phyloP scores from a whole-genome alignment of 2,329 filamentous ascomycete genomes.

The Talaromyces sp. region DNA sequence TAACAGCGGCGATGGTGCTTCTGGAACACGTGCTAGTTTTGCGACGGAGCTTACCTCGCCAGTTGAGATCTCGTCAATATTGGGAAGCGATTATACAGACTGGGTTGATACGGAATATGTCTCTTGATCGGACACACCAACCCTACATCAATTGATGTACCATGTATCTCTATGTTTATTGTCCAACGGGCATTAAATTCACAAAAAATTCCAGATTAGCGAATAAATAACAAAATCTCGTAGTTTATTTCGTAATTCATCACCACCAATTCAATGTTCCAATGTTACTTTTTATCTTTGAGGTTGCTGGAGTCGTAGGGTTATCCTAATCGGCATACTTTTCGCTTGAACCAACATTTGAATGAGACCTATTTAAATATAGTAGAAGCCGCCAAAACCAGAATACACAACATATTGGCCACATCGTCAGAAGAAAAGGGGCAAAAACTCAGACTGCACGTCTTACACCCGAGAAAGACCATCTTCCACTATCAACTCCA shows the following conservation, averaged over 20 bases:
- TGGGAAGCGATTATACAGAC: constrained; percentile 39
- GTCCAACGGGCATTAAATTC: neutral
- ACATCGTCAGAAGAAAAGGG: neutral
- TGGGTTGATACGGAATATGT: constrained; percentile 44
- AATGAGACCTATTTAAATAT: too few species aligned
- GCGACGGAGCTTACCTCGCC: constrained; percentile 35
- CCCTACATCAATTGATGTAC: neutral
- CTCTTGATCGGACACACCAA: neutral
- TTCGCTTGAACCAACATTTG: too few species aligned
- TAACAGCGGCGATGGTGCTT: constrained; percentile 55
- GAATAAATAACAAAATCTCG: neutral
- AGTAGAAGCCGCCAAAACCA: neutral
- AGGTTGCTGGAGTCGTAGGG: neutral
- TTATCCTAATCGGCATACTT: too few species aligned
- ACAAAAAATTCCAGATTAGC: neutral
- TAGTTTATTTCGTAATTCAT: neutral
- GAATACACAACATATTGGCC: neutral
- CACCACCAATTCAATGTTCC: neutral
- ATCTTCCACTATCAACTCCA: neutral
- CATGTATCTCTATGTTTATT: neutral
- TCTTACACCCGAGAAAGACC: neutral
- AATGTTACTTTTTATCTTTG: neutral
- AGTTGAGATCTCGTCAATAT: constrained; percentile 40
- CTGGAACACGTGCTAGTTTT: constrained; percentile 50
- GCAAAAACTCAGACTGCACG: neutral